phyloP scores from a whole-genome alignment of 495 filamentous ascomycete species.

The Penicillium simplicissimum region DNA sequence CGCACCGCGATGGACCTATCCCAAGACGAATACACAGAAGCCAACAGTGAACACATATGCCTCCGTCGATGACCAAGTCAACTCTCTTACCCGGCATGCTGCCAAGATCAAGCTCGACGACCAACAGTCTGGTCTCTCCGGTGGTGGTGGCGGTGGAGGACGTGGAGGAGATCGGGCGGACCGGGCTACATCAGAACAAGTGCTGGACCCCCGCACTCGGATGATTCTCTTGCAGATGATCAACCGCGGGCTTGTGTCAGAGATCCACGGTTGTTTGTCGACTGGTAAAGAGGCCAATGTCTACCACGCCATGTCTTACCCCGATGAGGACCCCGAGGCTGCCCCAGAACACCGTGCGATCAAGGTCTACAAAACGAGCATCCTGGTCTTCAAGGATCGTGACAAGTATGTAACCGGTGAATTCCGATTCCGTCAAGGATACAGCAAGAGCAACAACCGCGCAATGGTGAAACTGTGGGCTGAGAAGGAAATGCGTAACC shows the following conservation, averaged over 20 bases:
- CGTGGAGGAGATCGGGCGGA: conserved; percentile 76
- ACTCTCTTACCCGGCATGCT: conserved; percentile 79
- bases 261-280: conserved; percentile 87
- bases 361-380: conserved; percentile 98
- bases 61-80: conserved; percentile 83
- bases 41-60: conserved; percentile 76
- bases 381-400: conserved; percentile 94
- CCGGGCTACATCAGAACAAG: conserved; percentile 89
- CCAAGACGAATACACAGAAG: conserved; percentile 82
- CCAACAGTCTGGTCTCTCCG: conserved; percentile 53
- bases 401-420: conserved; percentile 94
- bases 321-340: conserved; percentile 45
- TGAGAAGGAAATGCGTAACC: conserved; percentile 95
- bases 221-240: conserved; percentile 96
- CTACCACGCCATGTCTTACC: conserved; percentile 70
- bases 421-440: conserved; percentile 77
- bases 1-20: conserved; percentile 55
- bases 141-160: conserved; percentile 51
- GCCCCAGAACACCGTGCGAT: conserved; percentile 71
- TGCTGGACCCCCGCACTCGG: conserved; percentile 87
- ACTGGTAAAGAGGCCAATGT: conserved; percentile 99
- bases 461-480: conserved; percentile 98
- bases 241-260: conserved; percentile 76
- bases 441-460: conserved; percentile 87
- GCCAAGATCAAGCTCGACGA: conserved; percentile 84